Conservation (phyloP, 768 basidiomycete species). For the Asterophora parasitica region DNA sequence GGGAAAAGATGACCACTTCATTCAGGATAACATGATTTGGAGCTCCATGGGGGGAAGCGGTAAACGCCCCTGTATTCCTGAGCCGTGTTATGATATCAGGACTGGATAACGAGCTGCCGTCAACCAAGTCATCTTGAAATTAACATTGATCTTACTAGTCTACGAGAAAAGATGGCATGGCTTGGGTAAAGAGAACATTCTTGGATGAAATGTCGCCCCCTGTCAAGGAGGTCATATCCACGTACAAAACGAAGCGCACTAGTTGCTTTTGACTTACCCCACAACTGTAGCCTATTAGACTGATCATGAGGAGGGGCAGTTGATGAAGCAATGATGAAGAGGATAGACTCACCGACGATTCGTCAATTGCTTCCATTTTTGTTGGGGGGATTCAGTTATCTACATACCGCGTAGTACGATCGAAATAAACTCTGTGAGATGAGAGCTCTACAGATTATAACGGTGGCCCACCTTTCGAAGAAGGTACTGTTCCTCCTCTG, state of each 20-base stretch:
- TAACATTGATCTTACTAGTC: conserved; percentile 47
- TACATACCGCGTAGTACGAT: conserved; percentile 26
- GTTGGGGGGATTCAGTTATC: conserved; percentile 76
- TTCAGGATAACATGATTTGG: conserved; percentile 92
- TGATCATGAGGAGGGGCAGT: not conserved
- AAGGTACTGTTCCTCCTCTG: conserved; percentile 72
- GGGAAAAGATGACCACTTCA: conserved; percentile 45
- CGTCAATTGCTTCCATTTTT: conserved; percentile 73
- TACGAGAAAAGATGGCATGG: conserved; percentile 66
- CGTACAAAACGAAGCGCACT: conserved; percentile 3
- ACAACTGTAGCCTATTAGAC: conserved; percentile 56
- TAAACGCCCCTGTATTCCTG: conserved; percentile 56
- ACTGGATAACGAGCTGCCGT: conserved; percentile 32
- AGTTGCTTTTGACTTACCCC: conserved; percentile 44
- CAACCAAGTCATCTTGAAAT: conserved; percentile 4
- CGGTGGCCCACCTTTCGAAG: conserved; percentile 57
- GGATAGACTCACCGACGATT: conserved; percentile 54
- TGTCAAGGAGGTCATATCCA: conserved; percentile 21
- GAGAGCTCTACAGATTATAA: not conserved
- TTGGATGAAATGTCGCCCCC: conserved; percentile 74
- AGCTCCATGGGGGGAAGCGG: conserved; percentile 52
- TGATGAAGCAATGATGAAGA: conserved; percentile 15
- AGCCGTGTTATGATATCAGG: conserved; percentile 76
- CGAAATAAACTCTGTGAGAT: conserved; percentile 8
- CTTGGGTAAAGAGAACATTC: conserved; percentile 61